Evolutionary conservation across 1,139 yeast species (phyloP).

Genomic region (Saccharomyces pastorianus): DNA sequence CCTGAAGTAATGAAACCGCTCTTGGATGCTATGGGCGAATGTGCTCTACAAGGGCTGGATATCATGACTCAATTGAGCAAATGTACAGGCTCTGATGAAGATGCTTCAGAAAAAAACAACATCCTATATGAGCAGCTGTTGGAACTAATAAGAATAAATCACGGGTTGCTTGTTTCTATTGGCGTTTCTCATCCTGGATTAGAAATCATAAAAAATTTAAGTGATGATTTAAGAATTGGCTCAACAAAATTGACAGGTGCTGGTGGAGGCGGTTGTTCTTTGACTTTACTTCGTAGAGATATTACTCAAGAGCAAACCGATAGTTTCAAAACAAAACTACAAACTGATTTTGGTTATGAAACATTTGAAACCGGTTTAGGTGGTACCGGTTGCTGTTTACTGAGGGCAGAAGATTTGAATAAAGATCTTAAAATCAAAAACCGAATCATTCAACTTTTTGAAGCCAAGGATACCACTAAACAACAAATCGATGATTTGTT

Average conservation of each 20-base stretch:
- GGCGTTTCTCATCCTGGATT: slow-evolving; percentile 91
- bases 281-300: slow-evolving; percentile 62
- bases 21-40: slow-evolving; percentile 60
- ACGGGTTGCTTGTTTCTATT: slow-evolving; percentile 73
- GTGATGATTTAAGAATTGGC: slow-evolving; percentile 61
- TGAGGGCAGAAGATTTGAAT: not conserved
- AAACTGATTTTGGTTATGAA: slow-evolving; percentile 49
- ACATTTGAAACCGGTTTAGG: slow-evolving; percentile 81
- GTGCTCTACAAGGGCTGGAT: slow-evolving; percentile 53
- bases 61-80: slow-evolving; percentile 29
- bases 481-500: slow-evolving; percentile 2
- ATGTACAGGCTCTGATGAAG: slow-evolving; percentile 9
- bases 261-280: slow-evolving; percentile 99
- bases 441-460: slow-evolving; percentile 1
- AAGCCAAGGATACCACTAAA: not conserved
- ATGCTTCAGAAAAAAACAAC: slow-evolving; percentile 21
- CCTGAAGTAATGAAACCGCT: slow-evolving; percentile 48
- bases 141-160: slow-evolving; percentile 74
- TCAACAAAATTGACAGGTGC: slow-evolving; percentile 95
- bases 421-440: not conserved
- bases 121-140: slow-evolving; percentile 36
- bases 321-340: slow-evolving; percentile 31
- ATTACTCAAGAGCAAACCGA: slow-evolving; percentile 35
- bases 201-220: slow-evolving; percentile 58
- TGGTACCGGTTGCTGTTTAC: slow-evolving; percentile 62